phyloP scores from a whole-genome alignment of 1,284 basidiomycete genomes.

The Malassezia obtusa region DNA sequence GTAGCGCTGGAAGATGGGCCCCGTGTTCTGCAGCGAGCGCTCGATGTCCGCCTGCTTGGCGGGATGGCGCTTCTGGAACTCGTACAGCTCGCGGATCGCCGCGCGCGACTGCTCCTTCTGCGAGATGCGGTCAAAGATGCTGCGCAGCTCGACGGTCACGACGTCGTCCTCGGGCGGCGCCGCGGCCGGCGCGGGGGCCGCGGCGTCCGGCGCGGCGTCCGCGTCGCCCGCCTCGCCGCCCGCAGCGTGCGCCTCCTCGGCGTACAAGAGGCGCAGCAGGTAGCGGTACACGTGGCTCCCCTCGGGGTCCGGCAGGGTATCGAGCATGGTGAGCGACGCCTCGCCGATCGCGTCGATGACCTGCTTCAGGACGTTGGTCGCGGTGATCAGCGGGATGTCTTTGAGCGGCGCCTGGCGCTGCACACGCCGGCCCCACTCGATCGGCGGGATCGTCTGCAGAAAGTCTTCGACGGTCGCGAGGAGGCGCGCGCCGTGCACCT shows the following conservation, averaged over 20 bases:
- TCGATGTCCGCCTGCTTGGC: slow-evolving; percentile 72
- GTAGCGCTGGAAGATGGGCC: slow-evolving; percentile 50
- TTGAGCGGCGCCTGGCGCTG: slow-evolving; percentile 83
- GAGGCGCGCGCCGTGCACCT: slow-evolving; percentile 74
- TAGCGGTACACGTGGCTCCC: slow-evolving; percentile 41
- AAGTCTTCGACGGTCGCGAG: slow-evolving; percentile 93
- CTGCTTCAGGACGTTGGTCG: slow-evolving; percentile 59
- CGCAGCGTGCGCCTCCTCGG: slow-evolving; percentile 18
- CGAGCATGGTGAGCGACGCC: slow-evolving; percentile 32
- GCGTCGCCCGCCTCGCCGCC: slow-evolving; percentile 52
- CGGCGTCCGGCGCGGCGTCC: slow-evolving; percentile 52
- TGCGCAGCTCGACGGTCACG: slow-evolving; percentile 61
- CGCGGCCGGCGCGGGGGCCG: slow-evolving; percentile 7
- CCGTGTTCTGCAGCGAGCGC: slow-evolving; percentile 49
- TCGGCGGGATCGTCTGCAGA: slow-evolving; percentile 80
- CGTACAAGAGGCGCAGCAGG: slow-evolving; percentile 36
- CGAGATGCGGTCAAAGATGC: slow-evolving; percentile 79
- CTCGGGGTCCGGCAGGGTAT: slow-evolving; percentile 36
- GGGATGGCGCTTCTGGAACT: slow-evolving; percentile 83
- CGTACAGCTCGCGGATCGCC: slow-evolving; percentile 88
- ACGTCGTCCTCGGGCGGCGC: slow-evolving; percentile 12
- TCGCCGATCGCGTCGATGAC: slow-evolving; percentile 33
- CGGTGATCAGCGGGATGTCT: slow-evolving; percentile 90
- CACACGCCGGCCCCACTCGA: slow-evolving; percentile 85
- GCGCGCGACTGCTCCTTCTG: slow-evolving; percentile 69